Base-by-base conservation (phyloP, 352 stramenopile species). In the Globisporangium polare region DNA sequence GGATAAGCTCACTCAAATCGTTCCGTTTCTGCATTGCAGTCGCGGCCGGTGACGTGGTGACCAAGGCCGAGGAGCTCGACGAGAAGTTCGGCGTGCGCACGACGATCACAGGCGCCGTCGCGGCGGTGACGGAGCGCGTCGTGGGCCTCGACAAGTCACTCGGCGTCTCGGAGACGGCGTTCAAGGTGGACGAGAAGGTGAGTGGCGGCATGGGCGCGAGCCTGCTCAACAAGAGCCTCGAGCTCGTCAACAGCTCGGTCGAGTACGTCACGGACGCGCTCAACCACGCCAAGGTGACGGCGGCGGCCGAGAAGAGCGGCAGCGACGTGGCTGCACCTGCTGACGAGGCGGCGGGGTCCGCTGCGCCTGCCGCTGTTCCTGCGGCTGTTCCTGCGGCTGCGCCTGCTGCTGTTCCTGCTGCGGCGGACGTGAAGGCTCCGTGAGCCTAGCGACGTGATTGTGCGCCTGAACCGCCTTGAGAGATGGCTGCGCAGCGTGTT, bases 161-260 rank as follows among this genome's bases (percentile, higher is more conserved):
- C 24, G 78, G 78, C 29, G 77, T 93, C 42, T 88, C 79, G 26
- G 75, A 86, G n/a, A 88, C 71, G 6, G 81, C 80, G 22, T 66
- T 77, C 42, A 79, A 80, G 45, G 67, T 93, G 52, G 84, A 93
- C 63, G 78, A 79, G 61, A 89, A 88, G 63, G 77, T 93, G 22
- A 91, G 71, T 50, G 84, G 84, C 26, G 84, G 84, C 10, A 68
- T 93, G 5, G 84, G 76, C 43, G 74, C 74, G 7, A 80, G 72
- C n/a, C 69, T 86, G 18, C 57, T 87, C 29, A 75, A 68, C 37
- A 81, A 77, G 53, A 77, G 74, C 27, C 49, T 80, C 10, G 69
- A 63, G 6, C 57, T 93, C n/a, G 78, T 90, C 51, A 78, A 86
- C 63, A 80, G 65, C 55, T 85, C 75, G 35, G 75, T 93, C 20